Evolutionary conservation across 805 yeast species (phyloP).

Genomic region (Starmerella potacharoeniae): DNA sequence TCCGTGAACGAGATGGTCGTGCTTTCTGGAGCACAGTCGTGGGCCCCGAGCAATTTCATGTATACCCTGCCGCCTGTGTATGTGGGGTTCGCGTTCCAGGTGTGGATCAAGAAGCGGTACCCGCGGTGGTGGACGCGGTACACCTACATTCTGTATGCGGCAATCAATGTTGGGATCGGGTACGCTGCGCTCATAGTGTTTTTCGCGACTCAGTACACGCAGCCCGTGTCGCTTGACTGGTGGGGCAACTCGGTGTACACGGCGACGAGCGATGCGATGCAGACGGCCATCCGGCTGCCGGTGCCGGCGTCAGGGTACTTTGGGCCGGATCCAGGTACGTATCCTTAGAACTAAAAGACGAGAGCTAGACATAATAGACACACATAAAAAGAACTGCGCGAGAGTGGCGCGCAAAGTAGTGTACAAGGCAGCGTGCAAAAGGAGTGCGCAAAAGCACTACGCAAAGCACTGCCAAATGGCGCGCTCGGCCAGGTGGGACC

Average conservation of each 20-base stretch:
- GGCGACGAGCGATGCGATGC: neutral
- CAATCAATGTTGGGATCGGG: conserved; percentile 40
- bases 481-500: neutral
- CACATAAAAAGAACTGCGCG: too few species aligned
- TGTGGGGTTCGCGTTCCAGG: conserved; percentile 36
- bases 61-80: conserved; percentile 33
- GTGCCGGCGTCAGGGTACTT: conserved; percentile 6
- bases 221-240: conserved; percentile 32
- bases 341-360: conserved; percentile 1
- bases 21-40: conserved; percentile 15
- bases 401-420: too few species aligned
- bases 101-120: conserved; percentile 33
- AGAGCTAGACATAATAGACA: neutral
- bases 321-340: conserved; percentile 10
- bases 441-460: too few species aligned
- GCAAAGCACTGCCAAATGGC: too few species aligned
- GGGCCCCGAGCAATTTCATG: conserved; percentile 39
- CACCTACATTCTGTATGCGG: conserved; percentile 39
- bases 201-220: conserved; percentile 30
- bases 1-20: conserved; percentile 14
- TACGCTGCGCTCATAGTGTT: conserved; percentile 38
- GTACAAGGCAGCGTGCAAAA: too few species aligned
- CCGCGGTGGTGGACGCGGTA: conserved; percentile 44
- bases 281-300: neutral
- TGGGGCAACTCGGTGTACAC: conserved; percentile 36